These are phyloP conservation scores for Oxyria digyna DNA, from an alignment of 148 eudicot species.

Conservation along the genomic window DNA sequence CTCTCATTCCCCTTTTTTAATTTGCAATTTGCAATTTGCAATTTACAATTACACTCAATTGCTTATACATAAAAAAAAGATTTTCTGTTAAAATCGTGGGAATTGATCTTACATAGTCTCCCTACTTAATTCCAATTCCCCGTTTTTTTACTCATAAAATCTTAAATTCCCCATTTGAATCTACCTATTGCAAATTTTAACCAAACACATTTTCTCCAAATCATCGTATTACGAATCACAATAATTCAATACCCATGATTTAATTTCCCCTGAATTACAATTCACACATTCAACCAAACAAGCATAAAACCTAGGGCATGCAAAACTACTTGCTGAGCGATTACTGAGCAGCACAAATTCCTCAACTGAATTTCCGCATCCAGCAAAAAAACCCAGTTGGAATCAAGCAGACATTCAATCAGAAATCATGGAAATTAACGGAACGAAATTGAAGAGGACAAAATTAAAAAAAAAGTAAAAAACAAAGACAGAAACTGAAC, in stretches of 20 bases:
- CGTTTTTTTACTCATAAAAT: too few relatives aligned
- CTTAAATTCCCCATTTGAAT: too few relatives aligned
- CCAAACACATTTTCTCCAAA: too few relatives aligned
- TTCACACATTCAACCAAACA: too few relatives aligned
- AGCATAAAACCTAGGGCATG: not conserved
- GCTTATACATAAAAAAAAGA: not conserved
- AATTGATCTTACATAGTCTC: too few relatives aligned
- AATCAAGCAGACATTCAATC: not conserved
- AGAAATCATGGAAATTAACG: not conserved
- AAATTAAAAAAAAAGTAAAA: not conserved
- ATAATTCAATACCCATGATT: too few relatives aligned
- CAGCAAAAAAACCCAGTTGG: not conserved
- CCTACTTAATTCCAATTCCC: too few relatives aligned
- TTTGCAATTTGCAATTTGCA: not conserved
- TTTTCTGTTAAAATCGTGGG: too few relatives aligned
- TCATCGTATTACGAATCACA: too few relatives aligned
- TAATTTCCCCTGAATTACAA: too few relatives aligned
- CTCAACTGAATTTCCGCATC: not conserved
- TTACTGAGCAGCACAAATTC: not conserved
- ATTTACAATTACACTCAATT: not conserved
- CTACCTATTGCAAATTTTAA: too few relatives aligned
- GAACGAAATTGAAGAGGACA: not conserved
- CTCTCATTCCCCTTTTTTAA: too few relatives aligned
- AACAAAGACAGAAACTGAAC: not conserved
- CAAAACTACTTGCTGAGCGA: not conserved